These are phyloP conservation scores for Mediolabrus comicus DNA, from an alignment of 108 stramenopile genomes.

Conservation along the genomic window DNA sequence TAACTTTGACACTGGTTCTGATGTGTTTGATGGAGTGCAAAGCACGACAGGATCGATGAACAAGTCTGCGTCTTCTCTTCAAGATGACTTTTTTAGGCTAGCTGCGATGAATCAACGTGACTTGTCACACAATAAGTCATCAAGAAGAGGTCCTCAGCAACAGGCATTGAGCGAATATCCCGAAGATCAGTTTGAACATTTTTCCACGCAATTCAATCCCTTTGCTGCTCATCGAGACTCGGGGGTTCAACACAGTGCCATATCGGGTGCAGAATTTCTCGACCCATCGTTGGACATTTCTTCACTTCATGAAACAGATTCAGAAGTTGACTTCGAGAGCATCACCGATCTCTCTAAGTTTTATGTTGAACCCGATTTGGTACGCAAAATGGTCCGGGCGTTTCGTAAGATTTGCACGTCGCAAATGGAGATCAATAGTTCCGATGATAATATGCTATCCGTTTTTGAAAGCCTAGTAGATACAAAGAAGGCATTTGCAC, in stretches of 20 bases:
- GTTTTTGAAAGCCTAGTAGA: constrained; percentile 72
- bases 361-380: constrained; percentile 56
- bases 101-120: background rate
- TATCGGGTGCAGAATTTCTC: constrained; percentile 9
- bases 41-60: constrained; percentile 42
- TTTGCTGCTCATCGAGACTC: constrained; percentile 16
- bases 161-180: background rate
- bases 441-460: constrained; percentile 29
- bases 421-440: constrained; percentile 39
- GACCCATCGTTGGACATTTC: constrained; percentile 36
- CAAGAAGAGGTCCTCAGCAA: background rate
- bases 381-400: constrained; percentile 63
- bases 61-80: constrained; percentile 14
- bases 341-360: constrained; percentile 56
- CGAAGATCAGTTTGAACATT: constrained; percentile 4
- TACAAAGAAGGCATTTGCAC: constrained; percentile 80
- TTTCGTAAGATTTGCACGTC: constrained; percentile 68
- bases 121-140: background rate
- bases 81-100: background rate
- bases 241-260: background rate
- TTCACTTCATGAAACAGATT: constrained; percentile 18
- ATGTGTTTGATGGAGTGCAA: constrained; percentile 67
- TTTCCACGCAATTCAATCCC: constrained; percentile 31
- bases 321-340: constrained; percentile 15
- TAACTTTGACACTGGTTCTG: constrained; percentile 49